Percentiles rank a stretch among this genome's conserved stretches.
Evolutionary conservation across 23 red algal species (phyloP).

Genomic region (Gracilariopsis chorda): DNA sequence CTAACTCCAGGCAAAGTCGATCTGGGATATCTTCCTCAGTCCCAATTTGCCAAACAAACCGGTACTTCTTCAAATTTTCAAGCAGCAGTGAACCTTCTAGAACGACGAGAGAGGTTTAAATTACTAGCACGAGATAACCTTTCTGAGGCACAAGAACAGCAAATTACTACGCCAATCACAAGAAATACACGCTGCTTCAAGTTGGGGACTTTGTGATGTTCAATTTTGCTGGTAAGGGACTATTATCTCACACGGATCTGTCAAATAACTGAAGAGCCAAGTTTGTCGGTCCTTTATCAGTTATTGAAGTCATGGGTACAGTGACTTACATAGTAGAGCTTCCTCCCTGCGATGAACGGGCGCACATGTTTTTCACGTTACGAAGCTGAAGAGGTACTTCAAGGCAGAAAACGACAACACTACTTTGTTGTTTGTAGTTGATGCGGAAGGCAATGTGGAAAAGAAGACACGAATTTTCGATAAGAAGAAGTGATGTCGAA

Average conservation of each 20-base stretch:
- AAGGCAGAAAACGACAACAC: background rate
- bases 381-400: background rate
- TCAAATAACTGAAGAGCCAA: background rate
- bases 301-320: background rate
- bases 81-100: no score
- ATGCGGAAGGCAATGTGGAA: background rate
- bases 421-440: background rate
- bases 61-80: no score
- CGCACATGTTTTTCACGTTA: background rate
- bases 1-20: no score
- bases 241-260: background rate
- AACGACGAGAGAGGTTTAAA: no score
- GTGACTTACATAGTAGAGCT: background rate
- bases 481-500: no score
- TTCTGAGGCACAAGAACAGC: background rate
- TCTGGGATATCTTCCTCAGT: no score
- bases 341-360: background rate
- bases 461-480: background rate
- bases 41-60: no score
- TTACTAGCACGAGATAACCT: no score
- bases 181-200: background rate
- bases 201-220: background rate
- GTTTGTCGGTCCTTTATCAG: background rate
- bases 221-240: background rate
- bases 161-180: background rate